Evolutionary conservation across 176 grass and related monocot species (phyloP).

Genomic region (Poa pratensis): DNA sequence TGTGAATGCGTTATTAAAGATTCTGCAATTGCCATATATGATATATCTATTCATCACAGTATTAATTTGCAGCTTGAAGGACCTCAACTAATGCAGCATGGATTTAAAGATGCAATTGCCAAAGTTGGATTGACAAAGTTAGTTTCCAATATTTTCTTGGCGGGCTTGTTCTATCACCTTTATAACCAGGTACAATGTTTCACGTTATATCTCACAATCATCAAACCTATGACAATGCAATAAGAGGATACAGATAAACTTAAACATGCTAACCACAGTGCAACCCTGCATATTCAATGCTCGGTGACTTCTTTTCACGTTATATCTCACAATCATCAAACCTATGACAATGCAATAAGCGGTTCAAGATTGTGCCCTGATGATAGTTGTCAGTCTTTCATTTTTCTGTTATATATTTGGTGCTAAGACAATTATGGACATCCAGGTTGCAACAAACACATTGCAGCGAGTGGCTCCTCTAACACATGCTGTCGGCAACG

Average conservation of each 20-base stretch:
- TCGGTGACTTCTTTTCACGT: not conserved
- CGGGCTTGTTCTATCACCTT: slow-evolving; percentile 91
- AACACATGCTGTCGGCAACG: slow-evolving; percentile 90
- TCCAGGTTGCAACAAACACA: slow-evolving; percentile 87
- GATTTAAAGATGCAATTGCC: slow-evolving; percentile 74
- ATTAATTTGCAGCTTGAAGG: slow-evolving; percentile 68
- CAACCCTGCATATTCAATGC: not conserved
- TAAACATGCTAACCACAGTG: not conserved
- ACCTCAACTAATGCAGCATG: slow-evolving; percentile 71
- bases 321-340: no score
- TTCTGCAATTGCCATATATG: slow-evolving; percentile 21
- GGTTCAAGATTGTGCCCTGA: slow-evolving; percentile 18
- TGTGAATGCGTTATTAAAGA: not conserved
- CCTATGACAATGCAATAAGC: no score
- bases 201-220: not conserved
- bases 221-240: not conserved
- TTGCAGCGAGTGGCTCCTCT: slow-evolving; percentile 90
- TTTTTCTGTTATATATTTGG: slow-evolving; percentile 25
- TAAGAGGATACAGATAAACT: not conserved
- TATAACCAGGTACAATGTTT: slow-evolving; percentile 82
- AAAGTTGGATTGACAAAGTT: slow-evolving; percentile 78
- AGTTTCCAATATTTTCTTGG: slow-evolving; percentile 73
- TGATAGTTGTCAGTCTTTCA: not conserved
- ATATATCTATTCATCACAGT: slow-evolving; percentile 21
- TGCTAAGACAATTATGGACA: slow-evolving; percentile 17